Evolutionary conservation across 2,329 filamentous ascomycete species (phyloP).

Genomic region (Penicillium paneum): DNA sequence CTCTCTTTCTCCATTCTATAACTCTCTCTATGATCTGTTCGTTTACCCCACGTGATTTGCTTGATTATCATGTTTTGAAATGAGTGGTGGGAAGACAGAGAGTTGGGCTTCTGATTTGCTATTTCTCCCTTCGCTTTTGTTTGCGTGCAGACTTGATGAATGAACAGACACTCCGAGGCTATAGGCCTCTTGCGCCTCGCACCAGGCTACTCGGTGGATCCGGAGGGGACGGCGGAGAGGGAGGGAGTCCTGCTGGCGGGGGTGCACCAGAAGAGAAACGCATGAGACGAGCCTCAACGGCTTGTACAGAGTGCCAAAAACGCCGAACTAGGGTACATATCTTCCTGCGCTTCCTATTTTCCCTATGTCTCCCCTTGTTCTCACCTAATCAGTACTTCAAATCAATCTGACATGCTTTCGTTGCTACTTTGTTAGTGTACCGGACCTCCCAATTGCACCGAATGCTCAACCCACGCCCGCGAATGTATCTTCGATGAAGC

Average conservation of each 20-base stretch:
- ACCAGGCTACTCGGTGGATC: slow-evolving; percentile 14
- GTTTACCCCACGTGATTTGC: neutral
- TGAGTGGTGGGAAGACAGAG: neutral
- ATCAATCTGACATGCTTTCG: slow-evolving; percentile 10
- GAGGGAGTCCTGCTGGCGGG: slow-evolving; percentile 13
- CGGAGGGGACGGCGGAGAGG: slow-evolving; percentile 12
- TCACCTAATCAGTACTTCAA: neutral
- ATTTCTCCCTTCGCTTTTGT: neutral
- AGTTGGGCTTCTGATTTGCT: slow-evolving; percentile 1
- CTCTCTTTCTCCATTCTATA: slow-evolving; percentile 6
- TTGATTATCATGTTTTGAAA: slow-evolving; percentile 10
- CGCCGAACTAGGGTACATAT: slow-evolving; percentile 37
- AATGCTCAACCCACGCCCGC: slow-evolving; percentile 34
- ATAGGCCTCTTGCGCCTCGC: slow-evolving; percentile 34
- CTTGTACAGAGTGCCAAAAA: slow-evolving; percentile 38
- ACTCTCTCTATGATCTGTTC: neutral
- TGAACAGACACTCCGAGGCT: slow-evolving; percentile 25
- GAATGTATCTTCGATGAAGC: slow-evolving; percentile 35
- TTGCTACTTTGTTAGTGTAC: slow-evolving; percentile 29
- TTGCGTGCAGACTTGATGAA: slow-evolving; percentile 21
- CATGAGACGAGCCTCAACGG: slow-evolving; percentile 37
- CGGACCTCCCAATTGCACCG: slow-evolving; percentile 29
- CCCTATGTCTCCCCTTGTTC: neutral
- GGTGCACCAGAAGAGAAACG: slow-evolving; percentile 29
- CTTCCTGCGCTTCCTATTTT: neutral